phyloP scores from a whole-genome alignment of 495 filamentous ascomycete species.

The Lichina pygmaea region DNA sequence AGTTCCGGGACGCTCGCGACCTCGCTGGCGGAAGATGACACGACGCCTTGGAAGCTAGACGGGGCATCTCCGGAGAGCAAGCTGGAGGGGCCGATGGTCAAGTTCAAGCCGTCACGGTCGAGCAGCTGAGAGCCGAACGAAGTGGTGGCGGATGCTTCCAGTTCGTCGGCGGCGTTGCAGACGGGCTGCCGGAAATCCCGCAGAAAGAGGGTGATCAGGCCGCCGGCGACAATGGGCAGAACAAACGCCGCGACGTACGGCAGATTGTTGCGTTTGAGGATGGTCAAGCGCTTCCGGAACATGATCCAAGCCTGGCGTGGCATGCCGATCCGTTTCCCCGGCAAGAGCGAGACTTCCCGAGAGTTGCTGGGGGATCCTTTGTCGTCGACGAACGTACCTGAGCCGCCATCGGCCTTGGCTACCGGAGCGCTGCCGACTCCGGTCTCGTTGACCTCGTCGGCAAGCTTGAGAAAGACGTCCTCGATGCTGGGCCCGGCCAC shows the following conservation, averaged over 20 bases:
- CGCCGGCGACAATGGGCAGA: constrained; percentile 49
- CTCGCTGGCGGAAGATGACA: not conserved
- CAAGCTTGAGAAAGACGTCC: constrained; percentile 64
- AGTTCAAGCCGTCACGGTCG: not conserved
- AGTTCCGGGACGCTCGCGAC: not conserved
- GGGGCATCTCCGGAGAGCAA: not conserved
- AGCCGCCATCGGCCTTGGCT: not conserved
- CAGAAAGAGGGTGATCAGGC: constrained; percentile 47
- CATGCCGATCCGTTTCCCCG: constrained; percentile 36
- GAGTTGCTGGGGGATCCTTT: not conserved
- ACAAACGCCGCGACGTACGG: constrained; percentile 44
- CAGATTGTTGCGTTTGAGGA: constrained; percentile 48
- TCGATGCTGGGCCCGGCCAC: constrained; percentile 69
- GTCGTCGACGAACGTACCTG: not conserved
- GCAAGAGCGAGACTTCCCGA: constrained; percentile 19
- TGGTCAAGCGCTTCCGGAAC: constrained; percentile 49
- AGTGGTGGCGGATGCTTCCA: constrained; percentile 12
- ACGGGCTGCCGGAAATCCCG: constrained; percentile 23
- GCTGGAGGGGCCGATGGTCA: not conserved
- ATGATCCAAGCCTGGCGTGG: constrained; percentile 40
- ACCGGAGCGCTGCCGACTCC: not conserved
- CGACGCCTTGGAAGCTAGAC: not conserved
- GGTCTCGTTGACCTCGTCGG: constrained; percentile 28
- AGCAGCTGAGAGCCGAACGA: constrained; percentile 9
- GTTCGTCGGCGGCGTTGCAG: constrained; percentile 26